Conservation (phyloP, 2,329 filamentous ascomycete species). For the Ophiostoma tasmaniense region DNA sequence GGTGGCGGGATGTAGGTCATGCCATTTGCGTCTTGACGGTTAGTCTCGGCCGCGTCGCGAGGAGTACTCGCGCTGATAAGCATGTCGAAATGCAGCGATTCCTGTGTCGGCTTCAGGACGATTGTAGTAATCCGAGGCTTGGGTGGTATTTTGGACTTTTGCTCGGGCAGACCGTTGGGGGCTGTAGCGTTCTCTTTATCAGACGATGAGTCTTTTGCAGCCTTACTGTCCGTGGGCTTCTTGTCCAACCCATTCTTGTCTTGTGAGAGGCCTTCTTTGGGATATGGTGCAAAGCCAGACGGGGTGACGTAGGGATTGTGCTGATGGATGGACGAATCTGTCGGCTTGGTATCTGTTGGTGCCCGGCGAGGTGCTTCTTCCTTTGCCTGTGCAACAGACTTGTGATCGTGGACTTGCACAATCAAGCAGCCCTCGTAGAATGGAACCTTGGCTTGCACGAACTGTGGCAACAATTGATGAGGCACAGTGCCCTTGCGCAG, state of each 20-base stretch:
- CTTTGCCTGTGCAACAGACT: conserved; percentile 52
- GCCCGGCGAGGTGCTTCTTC: conserved; percentile 38
- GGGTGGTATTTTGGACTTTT: conserved; percentile 36
- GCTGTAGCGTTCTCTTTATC: conserved; percentile 50
- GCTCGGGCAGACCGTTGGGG: conserved; percentile 36
- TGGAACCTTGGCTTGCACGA: conserved; percentile 60
- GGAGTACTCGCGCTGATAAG: conserved; percentile 65
- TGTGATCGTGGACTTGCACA: conserved; percentile 87
- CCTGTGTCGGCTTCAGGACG: conserved; percentile 75
- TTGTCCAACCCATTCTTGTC: conserved; percentile 18
- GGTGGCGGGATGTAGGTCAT: conserved; percentile 47
- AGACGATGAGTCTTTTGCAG: conserved; percentile 30
- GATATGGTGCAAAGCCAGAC: conserved; percentile 74
- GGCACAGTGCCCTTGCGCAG: conserved; percentile 69
- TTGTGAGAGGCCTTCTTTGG: conserved; percentile 38
- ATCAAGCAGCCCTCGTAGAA: conserved; percentile 97
- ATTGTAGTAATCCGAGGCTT: conserved; percentile 65
- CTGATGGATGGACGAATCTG: conserved; percentile 82
- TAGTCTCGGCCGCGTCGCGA: conserved; percentile 29
- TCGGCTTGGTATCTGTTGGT: conserved; percentile 50
- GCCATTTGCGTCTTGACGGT: conserved; percentile 16
- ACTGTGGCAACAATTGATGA: conserved; percentile 76
- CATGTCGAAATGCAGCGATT: conserved; percentile 68
- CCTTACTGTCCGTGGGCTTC: conserved; percentile 34
- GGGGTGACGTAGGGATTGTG: conserved; percentile 85